phyloP scores from a whole-genome alignment of 2,329 filamentous ascomycete species.

The Colletotrichum sp. region DNA sequence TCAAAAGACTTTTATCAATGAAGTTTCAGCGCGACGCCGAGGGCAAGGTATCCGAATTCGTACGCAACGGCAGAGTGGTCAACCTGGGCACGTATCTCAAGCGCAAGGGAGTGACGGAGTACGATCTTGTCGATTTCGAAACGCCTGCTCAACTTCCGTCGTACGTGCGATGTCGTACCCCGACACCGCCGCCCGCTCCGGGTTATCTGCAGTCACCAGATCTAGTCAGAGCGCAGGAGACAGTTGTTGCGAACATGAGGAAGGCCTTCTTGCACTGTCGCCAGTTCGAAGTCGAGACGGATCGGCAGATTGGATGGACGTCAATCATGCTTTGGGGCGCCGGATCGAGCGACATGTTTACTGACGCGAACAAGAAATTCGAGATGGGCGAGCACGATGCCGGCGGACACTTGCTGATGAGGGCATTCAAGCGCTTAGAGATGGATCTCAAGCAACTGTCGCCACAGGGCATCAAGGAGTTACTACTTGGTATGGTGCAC shows the following conservation, averaged over 20 bases:
- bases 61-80: slow-evolving; percentile 56
- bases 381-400: slow-evolving; percentile 43
- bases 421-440: slow-evolving; percentile 47
- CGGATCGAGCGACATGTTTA: slow-evolving; percentile 46
- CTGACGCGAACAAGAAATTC: slow-evolving; percentile 48
- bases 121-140: slow-evolving; percentile 54
- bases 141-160: slow-evolving; percentile 45
- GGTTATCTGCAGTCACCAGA: slow-evolving; percentile 47
- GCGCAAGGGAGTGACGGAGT: slow-evolving; percentile 57
- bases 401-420: slow-evolving; percentile 44
- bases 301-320: slow-evolving; percentile 43
- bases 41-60: slow-evolving; percentile 57
- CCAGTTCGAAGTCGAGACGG: slow-evolving; percentile 44
- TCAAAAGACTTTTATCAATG: slow-evolving; percentile 54
- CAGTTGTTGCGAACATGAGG: slow-evolving; percentile 46
- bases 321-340: slow-evolving; percentile 49
- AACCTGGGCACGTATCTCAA: slow-evolving; percentile 58
- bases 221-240: slow-evolving; percentile 47
- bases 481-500: slow-evolving; percentile 48
- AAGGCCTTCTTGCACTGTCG: slow-evolving; percentile 50
- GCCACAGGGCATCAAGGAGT: slow-evolving; percentile 46
- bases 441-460: slow-evolving; percentile 46
- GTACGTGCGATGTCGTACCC: slow-evolving; percentile 49
- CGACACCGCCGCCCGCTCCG: slow-evolving; percentile 46
- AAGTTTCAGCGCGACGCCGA: slow-evolving; percentile 58